A percentile compares a stretch with the other conserved stretches of the same genome.
These are phyloP conservation scores for Phenoliferia sp. DNA, from an alignment of 1,284 basidiomycete genomes.

Conservation along the genomic window DNA sequence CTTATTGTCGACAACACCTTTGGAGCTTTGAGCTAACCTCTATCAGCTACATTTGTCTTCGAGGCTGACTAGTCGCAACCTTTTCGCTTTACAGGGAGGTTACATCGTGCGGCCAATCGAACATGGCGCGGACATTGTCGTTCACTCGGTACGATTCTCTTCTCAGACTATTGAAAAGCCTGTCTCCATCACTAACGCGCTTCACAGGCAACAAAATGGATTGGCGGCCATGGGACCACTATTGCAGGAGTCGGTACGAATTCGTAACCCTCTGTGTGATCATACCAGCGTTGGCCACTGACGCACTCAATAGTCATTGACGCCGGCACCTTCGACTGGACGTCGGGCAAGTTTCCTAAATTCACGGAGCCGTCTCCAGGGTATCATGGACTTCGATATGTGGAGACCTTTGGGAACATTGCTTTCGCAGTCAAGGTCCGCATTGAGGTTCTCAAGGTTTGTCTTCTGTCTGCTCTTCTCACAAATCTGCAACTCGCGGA, in stretches of 20 bases:
- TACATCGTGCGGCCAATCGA: conserved; percentile 39
- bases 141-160: too few species aligned
- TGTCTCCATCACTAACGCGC: too few species aligned
- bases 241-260: conserved; percentile 5
- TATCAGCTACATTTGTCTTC: background rate
- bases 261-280: conserved; percentile 38
- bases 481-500: too few species aligned
- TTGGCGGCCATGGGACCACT: conserved; percentile 10
- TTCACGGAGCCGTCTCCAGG: conserved; percentile 78
- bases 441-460: conserved; percentile 51
- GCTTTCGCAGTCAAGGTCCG: conserved; percentile 72
- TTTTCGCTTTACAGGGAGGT: conserved; percentile 32
- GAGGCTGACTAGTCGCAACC: background rate
- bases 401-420: conserved; percentile 63
- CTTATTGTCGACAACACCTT: conserved; percentile 15
- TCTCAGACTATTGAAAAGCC: too few species aligned
- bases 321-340: conserved; percentile 55
- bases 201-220: conserved; percentile 45
- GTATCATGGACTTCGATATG: conserved; percentile 62
- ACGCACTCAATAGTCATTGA: conserved; percentile 55
- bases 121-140: conserved; percentile 9
- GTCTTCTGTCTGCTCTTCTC: too few species aligned
- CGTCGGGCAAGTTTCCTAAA: conserved; percentile 69
- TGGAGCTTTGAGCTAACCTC: conserved; percentile 37
- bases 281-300: background rate